Base-by-base conservation (phyloP, 106 monocot genomes). In the Acanthochlamys bracteata region DNA sequence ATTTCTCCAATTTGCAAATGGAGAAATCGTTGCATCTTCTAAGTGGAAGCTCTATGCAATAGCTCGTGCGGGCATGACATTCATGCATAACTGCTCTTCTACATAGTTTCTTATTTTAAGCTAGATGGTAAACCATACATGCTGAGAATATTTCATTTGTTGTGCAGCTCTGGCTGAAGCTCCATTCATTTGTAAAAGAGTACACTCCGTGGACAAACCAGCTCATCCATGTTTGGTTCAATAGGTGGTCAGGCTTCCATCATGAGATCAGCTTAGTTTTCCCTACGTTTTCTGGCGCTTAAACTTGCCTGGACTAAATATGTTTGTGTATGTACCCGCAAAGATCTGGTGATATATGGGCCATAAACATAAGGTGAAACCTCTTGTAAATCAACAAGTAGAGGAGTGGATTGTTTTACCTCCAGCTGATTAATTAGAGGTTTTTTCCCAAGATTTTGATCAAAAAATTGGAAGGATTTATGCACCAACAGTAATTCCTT, bases 211-310 rank as follows among this genome's bases (percentile, higher is more conserved):
- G 39, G 24, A 88, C 85, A 17, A 88, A 96, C 55, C 75, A 81
- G 11, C 77, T 89, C 39, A 80, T 77, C 86, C 89, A 89, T 45
- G 43, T 86, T 20, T 96, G 96, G 96, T 65, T 90, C 75, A 90
- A 95, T 56, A 95, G 67, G 94, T 95, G 60, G 90, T 90, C 58
- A 73, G 90, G 17, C 90, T 90, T 59, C 86, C 94, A 10, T 95
- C 90, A 25, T 78, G 94, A 23, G 94, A 95, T 75, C 94, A 95
- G 81, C 82, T 90, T 41, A 95, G 94, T 66, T 95, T 95, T 58
- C 94, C 94, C 1, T 90, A 86, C 25, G 79, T 95, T 58, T 53
- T 90, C 64, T 59, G 94, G 49, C 75, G 81, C 13, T 59, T 95
- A 20, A 82, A 75, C 13, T 59, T 86, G 55, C 64, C 66, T 0